phyloP scores from a whole-genome alignment of 2,329 filamentous ascomycete species.

The Nemania diffusa region DNA sequence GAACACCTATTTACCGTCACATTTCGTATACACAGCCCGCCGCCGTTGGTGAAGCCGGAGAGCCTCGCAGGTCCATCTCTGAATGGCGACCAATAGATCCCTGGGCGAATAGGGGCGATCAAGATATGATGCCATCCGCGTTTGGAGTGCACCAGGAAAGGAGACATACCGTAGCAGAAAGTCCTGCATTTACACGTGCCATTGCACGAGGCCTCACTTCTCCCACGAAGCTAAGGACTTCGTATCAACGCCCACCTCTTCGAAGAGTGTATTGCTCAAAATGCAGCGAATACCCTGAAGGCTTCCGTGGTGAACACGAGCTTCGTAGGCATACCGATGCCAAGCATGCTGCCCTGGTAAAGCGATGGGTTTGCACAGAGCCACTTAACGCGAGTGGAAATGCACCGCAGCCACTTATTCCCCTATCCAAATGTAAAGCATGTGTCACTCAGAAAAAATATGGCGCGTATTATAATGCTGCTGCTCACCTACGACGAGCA shows the following conservation, averaged over 20 bases:
- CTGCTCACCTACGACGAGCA: slow-evolving; percentile 66
- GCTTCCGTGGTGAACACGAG: slow-evolving; percentile 92
- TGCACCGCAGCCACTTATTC: slow-evolving; percentile 61
- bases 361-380: slow-evolving; percentile 67
- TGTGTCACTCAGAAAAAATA: slow-evolving; percentile 67
- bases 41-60: slow-evolving; percentile 49
- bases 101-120: slow-evolving; percentile 50
- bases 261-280: slow-evolving; percentile 79
- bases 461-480: slow-evolving; percentile 69
- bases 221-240: slow-evolving; percentile 55
- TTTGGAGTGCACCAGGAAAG: slow-evolving; percentile 50
- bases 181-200: slow-evolving; percentile 54
- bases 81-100: slow-evolving; percentile 55
- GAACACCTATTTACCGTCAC: slow-evolving; percentile 49
- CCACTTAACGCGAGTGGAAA: slow-evolving; percentile 53
- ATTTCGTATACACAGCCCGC: slow-evolving; percentile 50
- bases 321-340: slow-evolving; percentile 73
- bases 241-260: slow-evolving; percentile 67
- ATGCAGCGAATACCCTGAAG: slow-evolving; percentile 84
- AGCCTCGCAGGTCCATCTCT: slow-evolving; percentile 52
- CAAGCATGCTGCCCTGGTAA: slow-evolving; percentile 65
- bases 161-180: slow-evolving; percentile 60
- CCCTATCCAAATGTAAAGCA: slow-evolving; percentile 66
- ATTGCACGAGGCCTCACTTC: slow-evolving; percentile 56
- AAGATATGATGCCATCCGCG: slow-evolving; percentile 40